phyloP scores from a whole-genome alignment of 257 asterid species.

The Solanum sparsipilum region DNA sequence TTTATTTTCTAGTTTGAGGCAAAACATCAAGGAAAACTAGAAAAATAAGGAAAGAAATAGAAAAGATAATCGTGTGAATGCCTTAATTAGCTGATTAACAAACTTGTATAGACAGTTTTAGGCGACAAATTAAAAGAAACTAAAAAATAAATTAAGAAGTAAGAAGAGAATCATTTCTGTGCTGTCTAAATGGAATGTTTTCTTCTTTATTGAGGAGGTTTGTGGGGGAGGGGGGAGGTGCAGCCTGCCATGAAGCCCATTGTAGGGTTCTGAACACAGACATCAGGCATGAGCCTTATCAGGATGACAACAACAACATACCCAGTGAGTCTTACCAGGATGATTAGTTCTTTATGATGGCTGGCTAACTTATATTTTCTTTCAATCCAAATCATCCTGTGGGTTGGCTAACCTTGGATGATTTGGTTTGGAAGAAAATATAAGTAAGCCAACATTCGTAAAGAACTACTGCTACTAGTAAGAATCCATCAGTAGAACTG shows the following conservation, averaged over 20 bases:
- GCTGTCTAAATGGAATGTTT: background rate
- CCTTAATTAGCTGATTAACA: background rate
- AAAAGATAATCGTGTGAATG: background rate
- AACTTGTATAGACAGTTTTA: background rate
- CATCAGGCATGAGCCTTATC: background rate
- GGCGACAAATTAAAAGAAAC: background rate
- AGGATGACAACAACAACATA: background rate
- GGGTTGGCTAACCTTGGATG: background rate
- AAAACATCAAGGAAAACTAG: background rate
- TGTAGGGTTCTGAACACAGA: background rate
- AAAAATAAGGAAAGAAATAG: background rate
- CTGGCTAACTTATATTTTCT: background rate
- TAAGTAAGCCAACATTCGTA: background rate
- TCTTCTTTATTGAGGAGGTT: background rate
- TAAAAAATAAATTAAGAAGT: background rate
- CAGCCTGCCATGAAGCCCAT: background rate
- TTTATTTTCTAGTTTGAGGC: background rate
- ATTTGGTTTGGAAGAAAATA: background rate
- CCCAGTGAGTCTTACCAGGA: background rate
- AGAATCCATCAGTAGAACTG: background rate
- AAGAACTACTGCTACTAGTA: background rate
- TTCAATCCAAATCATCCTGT: background rate
- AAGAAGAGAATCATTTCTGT: background rate
- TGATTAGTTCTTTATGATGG: background rate
- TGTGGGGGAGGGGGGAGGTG: background rate